Evolutionary conservation across 805 yeast species (phyloP), one percentile per base, ranked within the genome.

Genomic region (Monosporozyma servazzii): DNA sequence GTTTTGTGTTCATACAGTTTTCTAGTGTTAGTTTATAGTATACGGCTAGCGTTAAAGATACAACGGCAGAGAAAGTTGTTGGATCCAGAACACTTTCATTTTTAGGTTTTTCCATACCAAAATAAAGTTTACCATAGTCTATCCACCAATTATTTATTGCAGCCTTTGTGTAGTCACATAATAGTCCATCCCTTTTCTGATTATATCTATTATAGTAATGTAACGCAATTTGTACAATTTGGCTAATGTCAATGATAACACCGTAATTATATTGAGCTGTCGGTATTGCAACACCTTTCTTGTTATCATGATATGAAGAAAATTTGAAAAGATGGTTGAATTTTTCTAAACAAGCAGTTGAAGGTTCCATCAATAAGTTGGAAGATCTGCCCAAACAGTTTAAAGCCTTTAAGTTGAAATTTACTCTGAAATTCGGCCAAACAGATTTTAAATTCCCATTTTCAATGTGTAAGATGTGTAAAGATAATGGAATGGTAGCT

Each of bases 341-440:
- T 63, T 89, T 91, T 58, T 87, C 93, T 55, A 81, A 86, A 8
- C 83, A 78, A 0, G 96, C 86, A 58, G 82, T 86, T 0, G 95
- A 72, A 0, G 96, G 89, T 33, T 74, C 73, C n/a, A 82, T 74
- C 13, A 86, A 72, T 36, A 88, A 68, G 44, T 88, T 73, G 0
- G 89, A 83, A 0, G 96, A 81, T 52, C 99, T 73, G 10, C 97
- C 95, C 48, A 89, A 85, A 66, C 98, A 93, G 23, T 82, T 81
- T 49, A 90, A 66, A 59, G 86, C 78, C 57, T 85, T 79, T 60
- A 93, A 71, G 67, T 89, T 83, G 51, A 86, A 82, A 63, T 89
- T 91, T 8, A 87, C 80, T 47, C 78, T 76, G 63, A 88, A 91
- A 42, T 71, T 66, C 18, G 72, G 71, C 74, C 84, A 80, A 2